Evolutionary conservation across 495 filamentous ascomycete genomes (phyloP).

Genomic region (Sphaerosporella brunnea): DNA sequence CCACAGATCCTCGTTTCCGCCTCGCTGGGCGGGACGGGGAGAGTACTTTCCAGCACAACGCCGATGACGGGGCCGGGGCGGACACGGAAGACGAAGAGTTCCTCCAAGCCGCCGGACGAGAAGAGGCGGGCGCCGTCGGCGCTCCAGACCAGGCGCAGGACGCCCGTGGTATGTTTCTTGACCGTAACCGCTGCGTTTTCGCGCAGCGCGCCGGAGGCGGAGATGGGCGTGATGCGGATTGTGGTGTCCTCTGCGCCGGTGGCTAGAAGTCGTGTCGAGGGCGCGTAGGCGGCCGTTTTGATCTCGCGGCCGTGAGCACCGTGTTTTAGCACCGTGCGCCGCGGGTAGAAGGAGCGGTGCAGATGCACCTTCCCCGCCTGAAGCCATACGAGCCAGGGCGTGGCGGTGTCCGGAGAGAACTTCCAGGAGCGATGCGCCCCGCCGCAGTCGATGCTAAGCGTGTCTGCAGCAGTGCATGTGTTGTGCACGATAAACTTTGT

Average conservation of each 20-base stretch:
- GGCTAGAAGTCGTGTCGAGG: constrained; percentile 37
- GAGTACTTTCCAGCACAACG: constrained; percentile 44
- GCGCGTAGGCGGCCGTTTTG: constrained; percentile 47
- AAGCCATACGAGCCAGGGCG: constrained; percentile 34
- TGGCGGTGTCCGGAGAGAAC: constrained; percentile 31
- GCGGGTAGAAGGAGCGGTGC: constrained; percentile 27
- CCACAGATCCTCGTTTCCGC: constrained; percentile 63
- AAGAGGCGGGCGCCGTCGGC: constrained; percentile 48
- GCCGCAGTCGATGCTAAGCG: constrained; percentile 58
- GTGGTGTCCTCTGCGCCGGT: constrained; percentile 83
- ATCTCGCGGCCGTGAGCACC: constrained; percentile 84
- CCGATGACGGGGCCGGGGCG: constrained; percentile 35
- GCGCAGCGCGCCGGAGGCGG: neutral
- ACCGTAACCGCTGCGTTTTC: neutral
- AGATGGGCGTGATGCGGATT: constrained; percentile 48
- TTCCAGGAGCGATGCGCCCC: constrained; percentile 62
- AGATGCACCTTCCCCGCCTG: constrained; percentile 36
- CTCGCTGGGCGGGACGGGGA: constrained; percentile 38
- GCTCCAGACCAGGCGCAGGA: constrained; percentile 68
- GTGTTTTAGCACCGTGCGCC: constrained; percentile 34
- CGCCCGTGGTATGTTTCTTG: constrained; percentile 58
- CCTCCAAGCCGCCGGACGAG: constrained; percentile 69
- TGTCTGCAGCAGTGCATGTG: constrained; percentile 43
- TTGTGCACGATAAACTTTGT: constrained; percentile 67
- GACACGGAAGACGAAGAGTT: constrained; percentile 72